These are phyloP conservation scores for Puccinia sorghi DNA, from an alignment of 1,284 basidiomycete species.

Conservation along the genomic window DNA sequence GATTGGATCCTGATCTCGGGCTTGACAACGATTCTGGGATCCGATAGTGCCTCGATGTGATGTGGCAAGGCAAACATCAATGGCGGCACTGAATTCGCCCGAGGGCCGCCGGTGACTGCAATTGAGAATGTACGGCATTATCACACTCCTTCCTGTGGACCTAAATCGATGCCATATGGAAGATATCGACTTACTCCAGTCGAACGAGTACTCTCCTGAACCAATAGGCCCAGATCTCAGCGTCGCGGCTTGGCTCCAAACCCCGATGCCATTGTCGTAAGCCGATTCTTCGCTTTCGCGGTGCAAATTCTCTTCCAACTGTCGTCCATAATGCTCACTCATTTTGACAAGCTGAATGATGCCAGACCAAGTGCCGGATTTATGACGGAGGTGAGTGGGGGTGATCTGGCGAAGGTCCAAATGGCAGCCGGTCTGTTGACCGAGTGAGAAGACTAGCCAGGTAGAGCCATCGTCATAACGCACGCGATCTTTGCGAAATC, in stretches of 20 bases:
- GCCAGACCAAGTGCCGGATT: slow-evolving; percentile 29
- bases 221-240: slow-evolving; percentile 34
- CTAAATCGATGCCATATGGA: neutral
- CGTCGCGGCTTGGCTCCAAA: slow-evolving; percentile 29
- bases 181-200: slow-evolving; percentile 43
- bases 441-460: slow-evolving; percentile 39
- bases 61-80: slow-evolving; percentile 49
- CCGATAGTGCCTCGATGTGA: slow-evolving; percentile 35
- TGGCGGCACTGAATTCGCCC: slow-evolving; percentile 2
- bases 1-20: slow-evolving; percentile 33
- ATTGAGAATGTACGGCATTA: neutral
- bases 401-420: slow-evolving; percentile 31
- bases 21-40: slow-evolving; percentile 3
- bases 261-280: slow-evolving; percentile 44
- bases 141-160: neutral
- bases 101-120: slow-evolving; percentile 35
- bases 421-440: slow-evolving; percentile 7
- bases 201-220: slow-evolving; percentile 44
- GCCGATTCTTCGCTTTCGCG: slow-evolving; percentile 29
- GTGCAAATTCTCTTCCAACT: slow-evolving; percentile 26
- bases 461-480: slow-evolving; percentile 44
- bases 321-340: slow-evolving; percentile 39
- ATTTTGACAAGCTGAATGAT: slow-evolving; percentile 49
- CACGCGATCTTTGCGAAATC: slow-evolving; percentile 39
- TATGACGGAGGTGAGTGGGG: slow-evolving; percentile 19